Conservation (phyloP, 2,329 filamentous ascomycete species). For the Rachicladosporium sp. region DNA sequence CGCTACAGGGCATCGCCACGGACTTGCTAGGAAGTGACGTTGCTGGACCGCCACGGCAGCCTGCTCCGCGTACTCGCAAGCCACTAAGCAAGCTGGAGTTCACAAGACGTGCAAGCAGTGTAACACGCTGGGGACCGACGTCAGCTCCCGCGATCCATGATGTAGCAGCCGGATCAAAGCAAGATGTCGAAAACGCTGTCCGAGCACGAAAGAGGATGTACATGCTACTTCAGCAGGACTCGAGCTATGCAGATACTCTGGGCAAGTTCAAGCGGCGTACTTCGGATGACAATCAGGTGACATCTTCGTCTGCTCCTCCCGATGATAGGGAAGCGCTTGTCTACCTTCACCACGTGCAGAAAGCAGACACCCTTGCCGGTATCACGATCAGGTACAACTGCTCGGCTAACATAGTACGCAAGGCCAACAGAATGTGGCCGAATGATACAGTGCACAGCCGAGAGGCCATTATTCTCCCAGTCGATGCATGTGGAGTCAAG, state of each 20-base stretch:
- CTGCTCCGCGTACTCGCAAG: constrained; percentile 16
- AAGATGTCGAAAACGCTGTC: constrained; percentile 34
- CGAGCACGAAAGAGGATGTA: constrained; percentile 39
- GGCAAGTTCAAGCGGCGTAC: constrained; percentile 51
- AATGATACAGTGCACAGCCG: constrained; percentile 81
- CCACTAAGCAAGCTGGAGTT: constrained; percentile 13
- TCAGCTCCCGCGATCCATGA: constrained; percentile 23
- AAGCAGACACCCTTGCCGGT: constrained; percentile 78
- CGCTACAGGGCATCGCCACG: constrained; percentile 37
- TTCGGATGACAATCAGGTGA: constrained; percentile 48
- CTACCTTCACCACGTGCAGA: constrained; percentile 77
- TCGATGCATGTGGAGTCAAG: constrained; percentile 78
- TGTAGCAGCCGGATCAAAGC: constrained; percentile 33
- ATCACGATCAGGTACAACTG: constrained; percentile 86
- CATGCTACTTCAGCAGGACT: constrained; percentile 22
- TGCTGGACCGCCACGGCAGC: neutral
- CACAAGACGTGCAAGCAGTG: constrained; percentile 20
- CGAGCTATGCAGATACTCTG: constrained; percentile 31
- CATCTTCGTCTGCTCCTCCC: constrained; percentile 32
- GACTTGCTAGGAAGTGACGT: constrained; percentile 34
- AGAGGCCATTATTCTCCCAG: constrained; percentile 69
- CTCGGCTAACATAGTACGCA: constrained; percentile 67
- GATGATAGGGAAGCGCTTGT: constrained; percentile 63
- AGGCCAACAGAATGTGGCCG: constrained; percentile 88
- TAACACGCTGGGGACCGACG: constrained; percentile 34